Base-by-base conservation (phyloP, 2,329 filamentous ascomycete species). In the Juglanconis oblonga region DNA sequence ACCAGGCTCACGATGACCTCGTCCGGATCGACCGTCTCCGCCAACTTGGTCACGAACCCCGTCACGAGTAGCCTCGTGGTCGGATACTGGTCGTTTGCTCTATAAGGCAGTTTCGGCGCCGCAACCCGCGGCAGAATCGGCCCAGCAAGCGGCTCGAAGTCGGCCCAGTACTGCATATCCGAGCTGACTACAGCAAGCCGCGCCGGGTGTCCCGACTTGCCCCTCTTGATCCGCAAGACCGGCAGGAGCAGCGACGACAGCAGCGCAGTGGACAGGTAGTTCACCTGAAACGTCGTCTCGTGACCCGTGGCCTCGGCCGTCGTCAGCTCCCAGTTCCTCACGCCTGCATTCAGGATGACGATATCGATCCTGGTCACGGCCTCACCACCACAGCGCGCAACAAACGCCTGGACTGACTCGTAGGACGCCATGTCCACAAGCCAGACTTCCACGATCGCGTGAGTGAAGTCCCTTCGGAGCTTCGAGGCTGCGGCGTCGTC, bases 1-100 rank as follows among this genome's bases (percentile, higher is more conserved):
- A 71, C 68, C 52, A 73, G 64, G 48, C 75, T 76, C 52, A 77
- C 64, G 24, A 74, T 63, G 1, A 76, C 70, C n/a, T 75, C 68
- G 4, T 72, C 58, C 0, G 72, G 35, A 0, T 58, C 57, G 8
- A 81, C 69, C 0, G 73, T 67, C 8, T 75, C 69, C 1, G 70
- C 68, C n/a, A 78, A 67, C 13, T 74, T 72, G 17, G 75, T 9
- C 4, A 59, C 5, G 9, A 59, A 59, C 7, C 38, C 38, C n/a
- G 10, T 6, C 11, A 33, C 29, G 2, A 59, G 51, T 33, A 59
- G 17, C 51, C 55, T 59, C 6, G 57, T 14, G 4, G 24, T 31
- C 32, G 11, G 11, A 14, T 59, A 59, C 35, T 57, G 44, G 1
- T 17, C 11, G 1, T 45, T 24, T 24, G 24, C 24, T 24, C 24